phyloP scores from a whole-genome alignment of 495 filamentous ascomycete species.

The Talaromyces liani region DNA sequence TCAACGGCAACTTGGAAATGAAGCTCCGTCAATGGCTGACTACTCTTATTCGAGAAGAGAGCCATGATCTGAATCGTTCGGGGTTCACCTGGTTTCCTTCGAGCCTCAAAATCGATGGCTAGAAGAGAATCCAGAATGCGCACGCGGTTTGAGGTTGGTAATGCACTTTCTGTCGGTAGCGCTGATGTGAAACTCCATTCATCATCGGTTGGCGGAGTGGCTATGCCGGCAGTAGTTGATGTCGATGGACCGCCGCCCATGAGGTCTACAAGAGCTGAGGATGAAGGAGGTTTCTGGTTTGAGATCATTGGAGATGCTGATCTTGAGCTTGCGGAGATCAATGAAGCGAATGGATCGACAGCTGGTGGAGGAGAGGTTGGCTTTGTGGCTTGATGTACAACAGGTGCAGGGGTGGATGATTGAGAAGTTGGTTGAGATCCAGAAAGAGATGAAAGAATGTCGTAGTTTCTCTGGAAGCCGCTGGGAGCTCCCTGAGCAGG shows the following conservation, averaged over 20 bases:
- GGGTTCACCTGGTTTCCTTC: constrained; percentile 29
- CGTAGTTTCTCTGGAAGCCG: constrained; percentile 47
- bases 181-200: constrained; percentile 94
- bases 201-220: constrained; percentile 45
- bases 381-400: constrained; percentile 25
- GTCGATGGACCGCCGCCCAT: constrained; percentile 16
- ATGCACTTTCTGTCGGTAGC: constrained; percentile 52
- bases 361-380: constrained; percentile 29
- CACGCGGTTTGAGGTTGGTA: constrained; percentile 52
- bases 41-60: constrained; percentile 70
- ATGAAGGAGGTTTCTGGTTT: not conserved
- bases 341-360: constrained; percentile 63
- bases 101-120: constrained; percentile 42
- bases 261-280: constrained; percentile 39
- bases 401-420: constrained; percentile 39
- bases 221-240: constrained; percentile 11
- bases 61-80: constrained; percentile 51
- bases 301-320: constrained; percentile 28
- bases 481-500: constrained; percentile 45
- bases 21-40: constrained; percentile 63
- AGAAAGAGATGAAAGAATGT: constrained; percentile 48
- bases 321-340: constrained; percentile 50
- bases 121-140: constrained; percentile 50
- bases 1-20: constrained; percentile 91
- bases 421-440: constrained; percentile 37